Evolutionary conservation across 116 monocot genomes (phyloP).

Genomic region (Dioscorea cayenensis): DNA sequence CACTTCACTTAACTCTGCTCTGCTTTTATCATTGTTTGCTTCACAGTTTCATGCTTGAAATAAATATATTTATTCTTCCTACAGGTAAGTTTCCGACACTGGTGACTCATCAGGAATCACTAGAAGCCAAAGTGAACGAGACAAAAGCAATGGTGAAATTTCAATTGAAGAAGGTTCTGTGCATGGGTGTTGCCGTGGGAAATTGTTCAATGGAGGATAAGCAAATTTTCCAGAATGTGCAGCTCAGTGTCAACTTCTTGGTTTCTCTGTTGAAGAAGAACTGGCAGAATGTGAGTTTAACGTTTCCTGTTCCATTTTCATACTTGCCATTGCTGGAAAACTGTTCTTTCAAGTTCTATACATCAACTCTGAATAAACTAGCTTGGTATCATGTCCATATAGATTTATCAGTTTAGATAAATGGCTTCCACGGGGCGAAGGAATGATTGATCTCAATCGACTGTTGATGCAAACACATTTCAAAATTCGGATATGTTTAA

Average conservation of each 20-base stretch:
- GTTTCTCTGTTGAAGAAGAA: constrained; percentile 76
- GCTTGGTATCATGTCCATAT: too few relatives aligned
- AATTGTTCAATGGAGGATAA: constrained; percentile 71
- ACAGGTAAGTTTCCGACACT: constrained; percentile 77
- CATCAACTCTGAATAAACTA: too few relatives aligned
- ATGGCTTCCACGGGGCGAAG: too few relatives aligned
- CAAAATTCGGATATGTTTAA: neutral
- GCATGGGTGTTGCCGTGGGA: constrained; percentile 84
- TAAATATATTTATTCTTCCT: neutral
- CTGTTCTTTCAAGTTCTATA: neutral
- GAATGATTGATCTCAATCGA: too few relatives aligned
- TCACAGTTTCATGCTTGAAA: too few relatives aligned
- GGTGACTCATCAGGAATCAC: constrained; percentile 61
- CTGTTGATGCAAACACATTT: too few relatives aligned
- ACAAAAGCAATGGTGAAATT: constrained; percentile 71
- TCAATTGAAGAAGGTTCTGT: constrained; percentile 72
- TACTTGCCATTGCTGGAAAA: too few relatives aligned
- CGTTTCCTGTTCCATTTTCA: neutral
- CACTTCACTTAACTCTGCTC: too few relatives aligned
- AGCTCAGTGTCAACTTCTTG: constrained; percentile 67
- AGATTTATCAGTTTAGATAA: too few relatives aligned
- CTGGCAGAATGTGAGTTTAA: constrained; percentile 61
- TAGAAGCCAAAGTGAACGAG: constrained; percentile 67
- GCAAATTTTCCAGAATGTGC: constrained; percentile 69
- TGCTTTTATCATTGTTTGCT: too few relatives aligned